phyloP scores from a whole-genome alignment of 768 basidiomycete genomes.

The Leccinum ochraceum region DNA sequence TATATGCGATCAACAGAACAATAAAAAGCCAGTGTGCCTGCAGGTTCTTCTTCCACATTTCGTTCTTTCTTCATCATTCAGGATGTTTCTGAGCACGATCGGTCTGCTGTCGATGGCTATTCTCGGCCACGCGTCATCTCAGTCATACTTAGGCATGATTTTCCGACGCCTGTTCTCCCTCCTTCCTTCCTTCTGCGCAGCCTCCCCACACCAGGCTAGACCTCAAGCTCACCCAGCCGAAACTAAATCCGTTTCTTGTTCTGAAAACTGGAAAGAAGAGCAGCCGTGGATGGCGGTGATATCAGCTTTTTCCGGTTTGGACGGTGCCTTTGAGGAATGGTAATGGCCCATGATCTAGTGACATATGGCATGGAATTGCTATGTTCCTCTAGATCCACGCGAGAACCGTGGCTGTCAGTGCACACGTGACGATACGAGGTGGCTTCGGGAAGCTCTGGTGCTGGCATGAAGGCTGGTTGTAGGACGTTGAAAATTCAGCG shows the following conservation, averaged over 20 bases:
- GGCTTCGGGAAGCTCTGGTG: not conserved
- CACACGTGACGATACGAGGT: not conserved
- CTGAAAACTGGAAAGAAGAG: slow-evolving; percentile 77
- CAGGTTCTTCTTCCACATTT: no score
- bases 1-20: no score
- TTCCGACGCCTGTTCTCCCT: slow-evolving; percentile 9
- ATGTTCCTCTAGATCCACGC: not conserved
- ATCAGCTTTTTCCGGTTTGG: slow-evolving; percentile 89
- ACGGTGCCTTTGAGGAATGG: slow-evolving; percentile 66
- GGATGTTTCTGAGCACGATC: no score
- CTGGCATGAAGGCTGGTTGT: not conserved
- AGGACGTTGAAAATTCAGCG: not conserved
- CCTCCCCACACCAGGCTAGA: slow-evolving; percentile 22
- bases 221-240: slow-evolving; percentile 32
- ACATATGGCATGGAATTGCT: not conserved
- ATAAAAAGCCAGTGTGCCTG: no score
- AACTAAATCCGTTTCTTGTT: slow-evolving; percentile 72
- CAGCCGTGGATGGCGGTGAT: slow-evolving; percentile 85
- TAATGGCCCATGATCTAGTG: slow-evolving; percentile 65
- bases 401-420: no score
- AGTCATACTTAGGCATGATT: not conserved
- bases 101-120: no score
- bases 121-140: no score
- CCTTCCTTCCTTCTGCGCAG: slow-evolving; percentile 6
- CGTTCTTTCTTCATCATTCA: no score